Evolutionary conservation across 176 grass and related monocot species (phyloP).

Genomic region (Microstegium vimineum): DNA sequence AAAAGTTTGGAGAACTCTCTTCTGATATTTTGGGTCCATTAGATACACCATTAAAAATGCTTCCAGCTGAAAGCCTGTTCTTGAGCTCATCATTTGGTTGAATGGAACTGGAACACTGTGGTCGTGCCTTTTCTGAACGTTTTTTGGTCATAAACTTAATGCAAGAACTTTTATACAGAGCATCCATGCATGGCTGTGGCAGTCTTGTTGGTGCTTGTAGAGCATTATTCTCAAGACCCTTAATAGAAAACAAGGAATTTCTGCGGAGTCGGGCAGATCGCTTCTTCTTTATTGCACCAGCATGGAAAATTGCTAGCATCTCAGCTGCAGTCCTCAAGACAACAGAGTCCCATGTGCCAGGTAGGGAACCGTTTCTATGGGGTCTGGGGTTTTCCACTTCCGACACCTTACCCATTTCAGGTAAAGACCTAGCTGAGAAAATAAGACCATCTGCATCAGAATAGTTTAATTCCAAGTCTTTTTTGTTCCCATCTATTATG

Average conservation of each 20-base stretch:
- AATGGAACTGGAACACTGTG: conserved; percentile 15
- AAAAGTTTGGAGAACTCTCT: conserved; percentile 2
- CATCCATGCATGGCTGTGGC: conserved; percentile 38
- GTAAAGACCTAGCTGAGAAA: too few relatives aligned
- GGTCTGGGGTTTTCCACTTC: background rate
- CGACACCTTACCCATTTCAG: too few relatives aligned
- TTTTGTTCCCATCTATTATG: too few relatives aligned
- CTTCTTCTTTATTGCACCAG: conserved; percentile 47
- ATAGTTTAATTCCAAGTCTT: too few relatives aligned
- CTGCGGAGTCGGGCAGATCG: conserved; percentile 38
- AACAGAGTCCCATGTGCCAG: background rate
- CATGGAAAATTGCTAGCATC: conserved; percentile 37
- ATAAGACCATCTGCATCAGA: too few relatives aligned
- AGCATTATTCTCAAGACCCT: conserved; percentile 17
- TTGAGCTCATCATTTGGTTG: conserved; percentile 16
- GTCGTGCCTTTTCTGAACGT: conserved; percentile 36
- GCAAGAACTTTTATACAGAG: conserved; percentile 28
- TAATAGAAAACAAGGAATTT: conserved; percentile 23
- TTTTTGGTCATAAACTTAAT: conserved; percentile 54
- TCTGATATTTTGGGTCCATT: conserved; percentile 14
- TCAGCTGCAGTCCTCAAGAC: conserved; percentile 35
- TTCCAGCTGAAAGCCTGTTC: conserved; percentile 12
- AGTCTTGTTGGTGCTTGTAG: conserved; percentile 11
- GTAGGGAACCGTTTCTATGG: conserved; percentile 3
- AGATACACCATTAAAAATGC: conserved; percentile 1